Evolutionary conservation across 768 basidiomycete genomes (phyloP), one percentile per base, ranked within the genome.

Genomic region (Amanita inopinata): DNA sequence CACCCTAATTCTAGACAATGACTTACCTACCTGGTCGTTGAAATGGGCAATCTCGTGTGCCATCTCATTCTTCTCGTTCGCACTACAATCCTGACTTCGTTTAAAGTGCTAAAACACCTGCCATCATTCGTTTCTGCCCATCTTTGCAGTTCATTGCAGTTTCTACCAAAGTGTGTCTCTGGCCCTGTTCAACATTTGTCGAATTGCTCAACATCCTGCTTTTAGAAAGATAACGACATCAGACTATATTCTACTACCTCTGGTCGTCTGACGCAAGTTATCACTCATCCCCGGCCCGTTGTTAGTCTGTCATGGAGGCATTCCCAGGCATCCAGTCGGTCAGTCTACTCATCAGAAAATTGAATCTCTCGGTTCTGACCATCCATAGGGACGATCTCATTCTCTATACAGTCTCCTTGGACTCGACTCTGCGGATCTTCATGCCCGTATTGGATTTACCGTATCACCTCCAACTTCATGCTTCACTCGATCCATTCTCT

Each of bases 361-460:
- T 33, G 8, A 36, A 15, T 18, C 14, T 25, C 11, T 10, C 28
- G 18, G 18, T 33, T 14, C 36, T 50, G 7, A 48, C 35, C 17
- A 23, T 18, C 45, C 25, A 3, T 49, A 87, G 86, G 31, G 79
- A 83, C 53, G 84, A 88, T 55, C 65, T 82, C 2, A 77, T 83
- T 42, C 67, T 94, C 2, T 92, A 86, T 56, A 91, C 89, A 25
- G 73, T 87, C 46, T 89, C 92, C 10, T 74, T 78, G 18, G 86
- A 92, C 52, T 76, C 85, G 0, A 83, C 82, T 3, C 58, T 94
- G 25, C 79, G 92, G 17, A 78, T 96, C 53, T 93, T 88, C 59
- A 64, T 86, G 24, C 88, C 92, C 4, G 87, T 96, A 9, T 63
- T 96, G 33, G 92, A 96, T 57, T 77, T 80, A 11, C 89, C 90